A percentile compares a stretch with the other conserved stretches of the same genome.
Conservation (phyloP, 2,329 filamentous ascomycete species). For the Lachnellula willkommii region DNA sequence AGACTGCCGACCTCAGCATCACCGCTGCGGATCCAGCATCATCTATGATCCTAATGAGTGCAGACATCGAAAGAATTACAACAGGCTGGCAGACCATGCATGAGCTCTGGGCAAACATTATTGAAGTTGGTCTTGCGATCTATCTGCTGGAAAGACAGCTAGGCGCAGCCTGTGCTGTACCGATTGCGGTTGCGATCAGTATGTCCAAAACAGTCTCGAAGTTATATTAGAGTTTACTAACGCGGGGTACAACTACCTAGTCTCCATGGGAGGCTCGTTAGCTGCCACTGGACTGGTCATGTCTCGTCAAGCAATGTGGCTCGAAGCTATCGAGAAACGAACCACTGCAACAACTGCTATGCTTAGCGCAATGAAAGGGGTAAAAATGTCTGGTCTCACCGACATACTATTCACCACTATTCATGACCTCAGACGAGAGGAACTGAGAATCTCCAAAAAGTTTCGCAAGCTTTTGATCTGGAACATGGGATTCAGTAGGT, state of each 20-base stretch:
- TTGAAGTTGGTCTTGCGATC: constrained; percentile 36
- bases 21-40: constrained; percentile 18
- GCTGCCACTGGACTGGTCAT: constrained; percentile 10
- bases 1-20: constrained; percentile 22
- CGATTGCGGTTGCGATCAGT: constrained; percentile 9
- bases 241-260: background rate
- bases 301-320: constrained; percentile 33
- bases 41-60: constrained; percentile 41
- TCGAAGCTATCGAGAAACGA: constrained; percentile 37
- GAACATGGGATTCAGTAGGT: constrained; percentile 6
- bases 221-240: constrained; percentile 4
- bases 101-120: constrained; percentile 36
- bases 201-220: constrained; percentile 1
- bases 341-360: constrained; percentile 38
- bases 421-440: constrained; percentile 23
- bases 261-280: constrained; percentile 1
- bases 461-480: constrained; percentile 11
- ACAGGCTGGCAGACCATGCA: constrained; percentile 27
- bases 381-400: constrained; percentile 41
- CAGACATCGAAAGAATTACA: constrained; percentile 32
- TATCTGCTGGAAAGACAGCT: constrained; percentile 35
- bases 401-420: constrained; percentile 31
- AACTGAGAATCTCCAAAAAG: constrained; percentile 13
- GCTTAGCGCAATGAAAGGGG: constrained; percentile 38
- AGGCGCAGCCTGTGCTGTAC: constrained; percentile 9